A percentile compares a stretch with the other conserved stretches of the same genome.
phyloP scores from a whole-genome alignment of 2,329 filamentous ascomycete species.

The Neophaeococcomyces aloes region DNA sequence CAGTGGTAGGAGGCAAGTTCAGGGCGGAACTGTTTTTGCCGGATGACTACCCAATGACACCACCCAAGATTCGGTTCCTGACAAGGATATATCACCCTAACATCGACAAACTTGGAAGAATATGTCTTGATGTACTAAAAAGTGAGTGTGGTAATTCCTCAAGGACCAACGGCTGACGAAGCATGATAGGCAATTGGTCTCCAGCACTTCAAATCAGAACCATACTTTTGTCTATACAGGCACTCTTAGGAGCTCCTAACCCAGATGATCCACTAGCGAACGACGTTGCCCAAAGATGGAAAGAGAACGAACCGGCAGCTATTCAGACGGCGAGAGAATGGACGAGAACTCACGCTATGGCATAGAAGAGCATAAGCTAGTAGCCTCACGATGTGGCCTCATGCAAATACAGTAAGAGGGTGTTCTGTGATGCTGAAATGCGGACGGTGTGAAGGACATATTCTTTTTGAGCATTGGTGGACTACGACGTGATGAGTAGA shows the following conservation, averaged over 20 bases:
- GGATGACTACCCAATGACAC: slow-evolving; percentile 98
- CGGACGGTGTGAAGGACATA: too few relatives aligned
- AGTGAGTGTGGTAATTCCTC: slow-evolving; percentile 47
- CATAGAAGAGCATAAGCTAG: slow-evolving; percentile 24
- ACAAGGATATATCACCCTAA: slow-evolving; percentile 99
- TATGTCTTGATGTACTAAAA: slow-evolving; percentile 94
- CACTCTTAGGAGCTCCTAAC: slow-evolving; percentile 88
- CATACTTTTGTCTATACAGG: slow-evolving; percentile 97
- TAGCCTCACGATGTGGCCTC: background rate
- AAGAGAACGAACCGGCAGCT: slow-evolving; percentile 84
- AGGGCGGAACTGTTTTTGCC: slow-evolving; percentile 95
- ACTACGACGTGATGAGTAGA: too few relatives aligned
- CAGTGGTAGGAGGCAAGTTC: slow-evolving; percentile 62
- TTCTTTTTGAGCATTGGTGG: too few relatives aligned
- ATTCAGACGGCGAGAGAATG: slow-evolving; percentile 88
- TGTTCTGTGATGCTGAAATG: too few relatives aligned
- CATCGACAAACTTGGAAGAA: slow-evolving; percentile 92
- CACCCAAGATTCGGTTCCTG: slow-evolving; percentile 94
- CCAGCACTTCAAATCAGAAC: slow-evolving; percentile 95
- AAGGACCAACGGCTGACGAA: slow-evolving; percentile 14
- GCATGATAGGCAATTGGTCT: slow-evolving; percentile 79
- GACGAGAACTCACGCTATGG: slow-evolving; percentile 71
- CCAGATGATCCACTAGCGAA: slow-evolving; percentile 97
- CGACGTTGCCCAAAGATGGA: slow-evolving; percentile 96
- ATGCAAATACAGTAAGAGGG: background rate